Evolutionary conservation across 805 yeast genomes (phyloP).

Genomic region (Wilhelminamyces savonicus): DNA sequence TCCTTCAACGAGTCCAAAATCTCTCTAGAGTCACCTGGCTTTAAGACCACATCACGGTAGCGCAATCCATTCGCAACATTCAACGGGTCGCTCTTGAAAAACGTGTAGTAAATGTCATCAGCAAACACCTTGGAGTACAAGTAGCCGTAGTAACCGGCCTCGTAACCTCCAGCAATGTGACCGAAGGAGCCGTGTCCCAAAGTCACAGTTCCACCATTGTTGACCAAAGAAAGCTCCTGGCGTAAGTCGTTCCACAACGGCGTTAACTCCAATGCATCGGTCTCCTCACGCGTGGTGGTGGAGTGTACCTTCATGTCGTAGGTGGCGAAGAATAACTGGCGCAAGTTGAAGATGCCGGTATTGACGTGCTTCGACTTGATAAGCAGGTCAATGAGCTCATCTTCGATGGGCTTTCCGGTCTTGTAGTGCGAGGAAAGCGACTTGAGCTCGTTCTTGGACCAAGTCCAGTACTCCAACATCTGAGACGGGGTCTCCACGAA

Average conservation of each 20-base stretch:
- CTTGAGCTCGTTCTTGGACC: constrained; percentile 60
- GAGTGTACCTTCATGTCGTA: constrained; percentile 74
- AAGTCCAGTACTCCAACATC: constrained; percentile 83
- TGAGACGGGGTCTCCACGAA: constrained; percentile 92
- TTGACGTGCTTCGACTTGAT: constrained; percentile 67
- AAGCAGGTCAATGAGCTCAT: constrained; percentile 50
- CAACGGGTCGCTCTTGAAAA: constrained; percentile 65
- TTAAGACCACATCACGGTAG: constrained; percentile 65
- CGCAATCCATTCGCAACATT: constrained; percentile 52
- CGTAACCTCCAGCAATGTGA: constrained; percentile 78
- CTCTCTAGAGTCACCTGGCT: constrained; percentile 69
- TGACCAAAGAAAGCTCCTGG: constrained; percentile 53
- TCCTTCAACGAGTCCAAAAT: constrained; percentile 58
- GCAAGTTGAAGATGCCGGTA: constrained; percentile 62
- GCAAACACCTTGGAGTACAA: constrained; percentile 84
- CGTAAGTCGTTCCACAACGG: constrained; percentile 62
- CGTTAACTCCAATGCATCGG: constrained; percentile 42
- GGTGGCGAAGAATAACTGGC: constrained; percentile 74
- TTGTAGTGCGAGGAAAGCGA: constrained; percentile 61
- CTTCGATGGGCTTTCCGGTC: constrained; percentile 51
- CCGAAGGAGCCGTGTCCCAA: constrained; percentile 74
- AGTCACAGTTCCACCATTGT: constrained; percentile 48
- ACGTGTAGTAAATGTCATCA: constrained; percentile 69
- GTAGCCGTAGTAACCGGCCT: constrained; percentile 82
- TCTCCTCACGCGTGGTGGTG: constrained; percentile 32